Percentiles rank a stretch among this genome's conserved stretches.
Conservation (phyloP, 768 basidiomycete species). For the Pholiota molesta region DNA sequence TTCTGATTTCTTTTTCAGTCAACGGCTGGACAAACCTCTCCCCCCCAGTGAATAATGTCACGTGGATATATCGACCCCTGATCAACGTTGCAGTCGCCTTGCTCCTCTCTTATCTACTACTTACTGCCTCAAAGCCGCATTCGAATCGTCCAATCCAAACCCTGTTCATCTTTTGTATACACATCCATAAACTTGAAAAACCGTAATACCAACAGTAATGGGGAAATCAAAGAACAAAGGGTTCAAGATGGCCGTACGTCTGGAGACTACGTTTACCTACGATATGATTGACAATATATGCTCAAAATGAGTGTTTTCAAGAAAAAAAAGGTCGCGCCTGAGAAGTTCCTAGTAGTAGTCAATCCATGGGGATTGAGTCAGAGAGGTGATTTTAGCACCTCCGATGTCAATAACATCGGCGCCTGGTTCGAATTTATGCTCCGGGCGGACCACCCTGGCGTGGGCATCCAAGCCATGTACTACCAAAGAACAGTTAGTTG, state of each 20-base stretch:
- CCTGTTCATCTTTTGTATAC: no score
- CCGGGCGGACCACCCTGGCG: constrained; percentile 27
- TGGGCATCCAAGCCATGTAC: constrained; percentile 26
- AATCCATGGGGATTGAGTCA: constrained; percentile 30
- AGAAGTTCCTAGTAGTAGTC: constrained; percentile 30
- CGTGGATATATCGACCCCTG: no score
- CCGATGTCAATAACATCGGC: constrained; percentile 30
- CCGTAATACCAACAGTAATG: background rate
- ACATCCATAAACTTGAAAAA: background rate
- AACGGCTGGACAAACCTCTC: no score
- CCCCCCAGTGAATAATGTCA: no score
- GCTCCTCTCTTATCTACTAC: no score
- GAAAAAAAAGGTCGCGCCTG: constrained; percentile 18
- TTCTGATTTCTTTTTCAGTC: no score
- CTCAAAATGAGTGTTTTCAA: constrained; percentile 10
- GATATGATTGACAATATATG: background rate
- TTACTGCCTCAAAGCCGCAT: no score
- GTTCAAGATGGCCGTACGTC: background rate
- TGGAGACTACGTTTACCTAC: background rate
- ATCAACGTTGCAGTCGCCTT: no score
- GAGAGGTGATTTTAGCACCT: constrained; percentile 10
- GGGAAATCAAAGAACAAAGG: background rate
- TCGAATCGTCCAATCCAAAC: no score
- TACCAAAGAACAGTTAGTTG: constrained; percentile 34
- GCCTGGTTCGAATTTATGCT: constrained; percentile 41